Conservation (phyloP, 805 yeast species). For the Hanseniaspora jakobsenii region DNA sequence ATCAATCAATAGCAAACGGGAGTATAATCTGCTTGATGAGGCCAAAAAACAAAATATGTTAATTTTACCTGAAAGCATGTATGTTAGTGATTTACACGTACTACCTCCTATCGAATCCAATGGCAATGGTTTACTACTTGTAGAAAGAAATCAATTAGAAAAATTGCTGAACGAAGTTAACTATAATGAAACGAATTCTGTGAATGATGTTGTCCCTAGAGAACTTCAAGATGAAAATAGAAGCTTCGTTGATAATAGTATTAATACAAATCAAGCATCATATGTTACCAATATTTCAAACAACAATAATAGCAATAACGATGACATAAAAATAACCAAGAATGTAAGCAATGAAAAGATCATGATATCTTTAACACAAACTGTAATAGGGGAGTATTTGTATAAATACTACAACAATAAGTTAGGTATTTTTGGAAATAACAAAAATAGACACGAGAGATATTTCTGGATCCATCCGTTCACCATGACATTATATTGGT, state of each 20-base stretch:
- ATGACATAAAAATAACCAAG: too few relatives aligned
- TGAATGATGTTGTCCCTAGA: background rate
- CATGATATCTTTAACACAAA: slow-evolving; percentile 80
- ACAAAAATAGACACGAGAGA: slow-evolving; percentile 77
- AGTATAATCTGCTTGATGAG: slow-evolving; percentile 5
- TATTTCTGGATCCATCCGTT: slow-evolving; percentile 97
- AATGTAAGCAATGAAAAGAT: slow-evolving; percentile 39
- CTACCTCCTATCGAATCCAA: slow-evolving; percentile 19
- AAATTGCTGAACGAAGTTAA: background rate
- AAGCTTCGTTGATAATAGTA: too few relatives aligned
- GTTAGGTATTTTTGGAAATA: slow-evolving; percentile 50
- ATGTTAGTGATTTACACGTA: slow-evolving; percentile 16
- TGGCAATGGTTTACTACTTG: slow-evolving; percentile 27
- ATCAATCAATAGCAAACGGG: background rate
- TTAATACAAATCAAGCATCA: too few relatives aligned
- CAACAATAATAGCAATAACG: too few relatives aligned
- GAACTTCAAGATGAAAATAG: too few relatives aligned
- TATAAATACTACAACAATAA: slow-evolving; percentile 76
- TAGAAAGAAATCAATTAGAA: slow-evolving; percentile 28
- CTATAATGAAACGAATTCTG: background rate
- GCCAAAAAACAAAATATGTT: slow-evolving; percentile 5
- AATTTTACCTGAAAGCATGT: slow-evolving; percentile 17
- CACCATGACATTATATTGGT: slow-evolving; percentile 83
- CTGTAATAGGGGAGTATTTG: slow-evolving; percentile 83
- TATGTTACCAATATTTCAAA: too few relatives aligned